Evolutionary conservation across 805 yeast species (phyloP), one percentile per base, ranked within the genome.

Genomic region (Cyberlindnera xishuangbannaensis): DNA sequence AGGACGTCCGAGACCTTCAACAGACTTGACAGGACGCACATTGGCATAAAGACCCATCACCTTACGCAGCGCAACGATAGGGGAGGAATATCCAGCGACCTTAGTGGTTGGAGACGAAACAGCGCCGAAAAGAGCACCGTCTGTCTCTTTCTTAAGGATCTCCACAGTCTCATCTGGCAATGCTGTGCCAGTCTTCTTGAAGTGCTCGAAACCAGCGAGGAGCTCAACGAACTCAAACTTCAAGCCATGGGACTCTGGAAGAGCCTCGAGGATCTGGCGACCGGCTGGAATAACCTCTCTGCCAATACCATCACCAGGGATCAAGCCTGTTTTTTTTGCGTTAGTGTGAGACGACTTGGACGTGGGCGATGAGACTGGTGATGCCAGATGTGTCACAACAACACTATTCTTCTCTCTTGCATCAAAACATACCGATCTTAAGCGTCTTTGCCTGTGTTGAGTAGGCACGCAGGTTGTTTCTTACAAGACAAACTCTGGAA

Each of bases 221-320:
- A 92, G 74, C 53, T 86, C 78, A 32, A 84, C 81, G 55, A 92
- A 92, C 50, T 87, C 83, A 51, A 92, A 92, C 36, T 75, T 69
- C 46, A 92, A 71, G 26, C 83, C 88, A 51, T 69, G 82, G 38
- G 72, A 66, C n/a, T 81, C 62, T 27, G 90, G 87, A 38, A 92
- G 73, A 41, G 78, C 80, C 62, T 90, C 90, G 48, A 92, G 70
- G 19, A 92, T 75, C 44, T 84, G 83, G 48, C 76, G 75, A 50
- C 98, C 98, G 27, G 97, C 95, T 41, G 98, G 98, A 40, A 92
- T 88, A 29, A 92, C 98, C 64, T 92, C 98, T 54, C 83, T 77
- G 36, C 98, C 98, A 49, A 92, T 92, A 46, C 98, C 98, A 60
- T 92, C 98, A 58, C 98, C 98, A 33, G 98, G 96, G 49, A 92